Evolutionary conservation across 305 asterid species (phyloP).

Genomic region (Lippia alba): DNA sequence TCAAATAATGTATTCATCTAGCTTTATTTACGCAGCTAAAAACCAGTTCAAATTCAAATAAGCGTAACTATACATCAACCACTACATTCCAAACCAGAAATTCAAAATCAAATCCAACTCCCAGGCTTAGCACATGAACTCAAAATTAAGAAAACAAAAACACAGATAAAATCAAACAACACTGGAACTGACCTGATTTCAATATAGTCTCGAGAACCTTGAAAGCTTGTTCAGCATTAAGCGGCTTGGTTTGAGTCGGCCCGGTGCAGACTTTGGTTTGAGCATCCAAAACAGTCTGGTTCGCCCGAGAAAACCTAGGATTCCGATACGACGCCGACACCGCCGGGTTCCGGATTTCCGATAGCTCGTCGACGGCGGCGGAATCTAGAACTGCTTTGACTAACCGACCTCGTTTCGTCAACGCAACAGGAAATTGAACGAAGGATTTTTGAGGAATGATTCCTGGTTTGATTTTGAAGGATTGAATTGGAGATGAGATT

Average conservation of each 20-base stretch:
- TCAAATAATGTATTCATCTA: not conserved
- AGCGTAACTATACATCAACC: not conserved
- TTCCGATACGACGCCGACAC: slow-evolving; percentile 75
- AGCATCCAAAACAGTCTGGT: slow-evolving; percentile 86
- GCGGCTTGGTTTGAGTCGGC: slow-evolving; percentile 93
- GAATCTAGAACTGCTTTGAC: slow-evolving; percentile 53
- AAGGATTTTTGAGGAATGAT: slow-evolving; percentile 20
- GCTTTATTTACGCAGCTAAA: not conserved
- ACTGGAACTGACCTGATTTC: slow-evolving; percentile 60
- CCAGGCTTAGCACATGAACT: slow-evolving; percentile 27
- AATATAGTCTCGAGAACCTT: slow-evolving; percentile 86
- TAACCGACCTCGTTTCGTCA: slow-evolving; percentile 36
- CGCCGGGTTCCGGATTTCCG: slow-evolving; percentile 60
- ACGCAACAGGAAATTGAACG: slow-evolving; percentile 37
- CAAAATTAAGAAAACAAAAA: not conserved
- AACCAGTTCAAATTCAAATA: not conserved
- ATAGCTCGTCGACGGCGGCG: slow-evolving; percentile 44
- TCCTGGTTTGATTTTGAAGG: slow-evolving; percentile 35
- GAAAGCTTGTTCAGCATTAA: slow-evolving; percentile 83
- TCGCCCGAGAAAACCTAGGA: slow-evolving; percentile 56
- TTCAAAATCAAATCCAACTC: slow-evolving; percentile 10
- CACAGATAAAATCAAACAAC: not conserved
- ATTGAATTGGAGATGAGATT: slow-evolving; percentile 41
- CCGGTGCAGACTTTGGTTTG: slow-evolving; percentile 95
- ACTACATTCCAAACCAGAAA: slow-evolving; percentile 15